These are phyloP conservation scores for Friedmanniomyces endolithicus DNA, from an alignment of 495 filamentous ascomycete genomes.

Conservation along the genomic window DNA sequence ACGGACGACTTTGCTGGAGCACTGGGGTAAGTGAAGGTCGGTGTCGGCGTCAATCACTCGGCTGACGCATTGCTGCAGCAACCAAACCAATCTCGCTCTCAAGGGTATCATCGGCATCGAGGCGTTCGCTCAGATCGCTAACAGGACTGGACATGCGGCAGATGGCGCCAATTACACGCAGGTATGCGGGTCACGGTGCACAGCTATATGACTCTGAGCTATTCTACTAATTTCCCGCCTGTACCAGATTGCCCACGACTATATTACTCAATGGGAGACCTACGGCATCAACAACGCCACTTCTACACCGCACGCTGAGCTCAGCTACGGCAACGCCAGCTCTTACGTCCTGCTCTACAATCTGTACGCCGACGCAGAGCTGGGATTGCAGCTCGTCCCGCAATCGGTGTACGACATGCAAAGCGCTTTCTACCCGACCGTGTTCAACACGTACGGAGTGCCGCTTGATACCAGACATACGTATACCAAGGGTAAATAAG, in stretches of 20 bases:
- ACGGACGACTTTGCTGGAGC: slow-evolving; percentile 31
- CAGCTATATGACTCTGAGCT: no score
- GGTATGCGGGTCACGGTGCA: no score
- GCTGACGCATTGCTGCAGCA: not conserved
- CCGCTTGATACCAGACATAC: slow-evolving; percentile 75
- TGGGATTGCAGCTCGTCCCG: slow-evolving; percentile 74
- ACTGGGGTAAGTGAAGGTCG: slow-evolving; percentile 1
- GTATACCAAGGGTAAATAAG: slow-evolving; percentile 89
- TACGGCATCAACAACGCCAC: slow-evolving; percentile 20
- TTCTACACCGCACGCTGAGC: slow-evolving; percentile 30
- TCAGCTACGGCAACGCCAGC: slow-evolving; percentile 26
- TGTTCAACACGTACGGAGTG: slow-evolving; percentile 70
- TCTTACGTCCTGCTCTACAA: slow-evolving; percentile 55
- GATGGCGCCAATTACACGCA: slow-evolving; percentile 26
- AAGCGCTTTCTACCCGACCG: slow-evolving; percentile 73
- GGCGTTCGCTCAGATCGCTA: slow-evolving; percentile 28
- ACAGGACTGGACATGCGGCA: slow-evolving; percentile 18
- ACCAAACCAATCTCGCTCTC: slow-evolving; percentile 32
- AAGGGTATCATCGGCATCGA: slow-evolving; percentile 32
- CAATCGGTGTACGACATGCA: slow-evolving; percentile 69
- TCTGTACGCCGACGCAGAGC: slow-evolving; percentile 67
- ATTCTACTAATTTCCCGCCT: no score
- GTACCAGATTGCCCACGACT: slow-evolving; percentile 23
- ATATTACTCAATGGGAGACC: slow-evolving; percentile 25
- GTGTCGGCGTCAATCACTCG: not conserved